Percentiles rank a stretch among this genome's conserved stretches.
Conservation (phyloP, 2,329 filamentous ascomycete genomes). For the Stemphylium beticola region DNA sequence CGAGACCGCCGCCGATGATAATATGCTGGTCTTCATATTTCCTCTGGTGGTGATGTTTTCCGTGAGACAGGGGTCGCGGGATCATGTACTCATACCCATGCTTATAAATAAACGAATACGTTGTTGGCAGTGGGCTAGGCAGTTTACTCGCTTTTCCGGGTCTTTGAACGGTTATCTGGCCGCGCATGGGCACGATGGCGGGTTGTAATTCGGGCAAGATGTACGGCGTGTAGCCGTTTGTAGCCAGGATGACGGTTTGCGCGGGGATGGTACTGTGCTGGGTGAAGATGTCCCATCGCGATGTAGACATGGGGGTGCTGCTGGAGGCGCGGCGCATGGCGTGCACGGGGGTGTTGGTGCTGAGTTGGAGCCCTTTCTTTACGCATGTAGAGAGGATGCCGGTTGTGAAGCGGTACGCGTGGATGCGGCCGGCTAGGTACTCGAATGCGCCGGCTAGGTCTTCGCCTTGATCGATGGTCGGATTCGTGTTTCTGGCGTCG, state of each 20-base stretch:
- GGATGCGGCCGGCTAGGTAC: slow-evolving; percentile 41
- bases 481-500: slow-evolving; percentile 26
- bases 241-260: slow-evolving; percentile 36
- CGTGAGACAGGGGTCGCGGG: slow-evolving; percentile 51
- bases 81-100: slow-evolving; percentile 73
- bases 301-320: too few relatives aligned
- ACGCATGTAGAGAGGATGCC: slow-evolving; percentile 34
- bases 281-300: slow-evolving; percentile 29
- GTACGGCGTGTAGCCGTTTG: slow-evolving; percentile 46
- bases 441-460: slow-evolving; percentile 37
- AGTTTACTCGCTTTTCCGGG: slow-evolving; percentile 45
- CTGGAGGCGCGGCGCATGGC: slow-evolving; percentile 13
- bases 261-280: slow-evolving; percentile 24
- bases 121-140: slow-evolving; percentile 54
- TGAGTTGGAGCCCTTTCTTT: slow-evolving; percentile 34
- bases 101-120: slow-evolving; percentile 68
- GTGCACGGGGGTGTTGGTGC: slow-evolving; percentile 38
- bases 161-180: slow-evolving; percentile 49
- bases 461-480: slow-evolving; percentile 20
- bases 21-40: slow-evolving; percentile 55
- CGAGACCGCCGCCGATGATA: slow-evolving; percentile 67
- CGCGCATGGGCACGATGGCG: slow-evolving; percentile 50
- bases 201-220: slow-evolving; percentile 46
- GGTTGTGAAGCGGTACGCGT: slow-evolving; percentile 43
- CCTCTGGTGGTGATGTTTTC: not conserved